Conservation (phyloP, 805 yeast genomes). For the Hanseniaspora pseudoguilliermondii region DNA sequence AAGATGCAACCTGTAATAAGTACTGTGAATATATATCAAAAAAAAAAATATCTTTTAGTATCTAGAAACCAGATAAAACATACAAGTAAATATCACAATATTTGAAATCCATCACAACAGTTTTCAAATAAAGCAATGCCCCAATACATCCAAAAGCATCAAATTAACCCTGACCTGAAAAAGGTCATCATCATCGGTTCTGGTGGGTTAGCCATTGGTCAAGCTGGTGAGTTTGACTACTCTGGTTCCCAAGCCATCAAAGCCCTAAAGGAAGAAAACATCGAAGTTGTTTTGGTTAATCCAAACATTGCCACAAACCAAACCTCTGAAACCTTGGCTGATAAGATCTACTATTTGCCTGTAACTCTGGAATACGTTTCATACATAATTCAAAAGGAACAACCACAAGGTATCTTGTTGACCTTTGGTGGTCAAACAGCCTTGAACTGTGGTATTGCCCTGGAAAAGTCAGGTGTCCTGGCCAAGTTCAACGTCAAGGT, state of each 20-base stretch:
- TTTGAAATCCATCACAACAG: too few relatives aligned
- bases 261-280: slow-evolving; percentile 95
- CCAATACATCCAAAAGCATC: slow-evolving; percentile 8
- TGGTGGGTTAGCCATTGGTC: slow-evolving; percentile 97
- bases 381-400: slow-evolving; percentile 85
- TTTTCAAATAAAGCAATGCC: not conserved
- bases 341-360: slow-evolving; percentile 95
- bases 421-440: slow-evolving; percentile 99
- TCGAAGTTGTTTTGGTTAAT: slow-evolving; percentile 86
- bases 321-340: slow-evolving; percentile 95
- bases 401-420: slow-evolving; percentile 92
- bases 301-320: slow-evolving; percentile 98
- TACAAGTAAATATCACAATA: not conserved
- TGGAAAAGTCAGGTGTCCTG: slow-evolving; percentile 82
- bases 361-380: slow-evolving; percentile 94
- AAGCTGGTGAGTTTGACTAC: slow-evolving; percentile 98
- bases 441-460: slow-evolving; percentile 82
- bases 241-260: slow-evolving; percentile 98
- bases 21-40: too few relatives aligned
- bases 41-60: too few relatives aligned
- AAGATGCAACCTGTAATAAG: too few relatives aligned
- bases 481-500: slow-evolving; percentile 64
- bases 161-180: slow-evolving; percentile 23
- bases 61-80: not conserved
- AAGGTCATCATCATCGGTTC: slow-evolving; percentile 82